Evolutionary conservation across 2,329 filamentous ascomycete genomes (phyloP).

Genomic region (Nannizziopsis arthrosporioides): DNA sequence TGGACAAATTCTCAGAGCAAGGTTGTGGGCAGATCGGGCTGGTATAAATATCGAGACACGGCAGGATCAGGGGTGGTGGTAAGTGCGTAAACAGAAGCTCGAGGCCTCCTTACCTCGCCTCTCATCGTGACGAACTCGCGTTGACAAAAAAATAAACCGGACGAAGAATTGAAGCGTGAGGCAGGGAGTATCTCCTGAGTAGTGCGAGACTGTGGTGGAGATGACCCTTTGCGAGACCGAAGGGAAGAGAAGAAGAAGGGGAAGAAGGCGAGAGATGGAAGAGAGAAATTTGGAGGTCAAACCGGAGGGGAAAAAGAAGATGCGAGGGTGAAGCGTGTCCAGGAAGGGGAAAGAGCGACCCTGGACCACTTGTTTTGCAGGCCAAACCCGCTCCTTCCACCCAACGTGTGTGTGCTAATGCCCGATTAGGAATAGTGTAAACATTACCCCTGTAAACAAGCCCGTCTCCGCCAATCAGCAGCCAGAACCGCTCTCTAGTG

Average conservation of each 20-base stretch:
- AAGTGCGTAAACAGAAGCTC: constrained; percentile 15
- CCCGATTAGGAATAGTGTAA: constrained; percentile 11
- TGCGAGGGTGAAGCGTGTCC: not conserved
- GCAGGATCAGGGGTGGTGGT: constrained; percentile 15
- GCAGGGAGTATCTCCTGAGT: not conserved
- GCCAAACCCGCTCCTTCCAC: constrained; percentile 6
- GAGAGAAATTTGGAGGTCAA: not conserved
- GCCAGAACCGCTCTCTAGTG: not conserved
- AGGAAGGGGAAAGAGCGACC: constrained; percentile 5
- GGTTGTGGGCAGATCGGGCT: constrained; percentile 11
- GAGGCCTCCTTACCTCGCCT: constrained; percentile 24
- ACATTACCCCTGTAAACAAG: constrained; percentile 6
- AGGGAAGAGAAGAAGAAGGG: constrained; percentile 2
- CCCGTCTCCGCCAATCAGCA: constrained; percentile 3
- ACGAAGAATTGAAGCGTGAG: not conserved
- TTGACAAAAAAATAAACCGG: not conserved
- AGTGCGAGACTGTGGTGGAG: not conserved
- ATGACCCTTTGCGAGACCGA: not conserved
- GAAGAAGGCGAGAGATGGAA: not conserved
- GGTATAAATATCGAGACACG: constrained; percentile 15
- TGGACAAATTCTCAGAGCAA: not conserved
- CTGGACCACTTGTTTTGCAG: constrained; percentile 4
- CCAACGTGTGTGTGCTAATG: constrained; percentile 15
- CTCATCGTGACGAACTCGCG: constrained; percentile 22
- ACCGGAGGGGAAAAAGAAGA: not conserved